Evolutionary conservation across 78 protist genomes (phyloP), one percentile per base, ranked within the genome.

Genomic region (Chrysochromulina parva): DNA sequence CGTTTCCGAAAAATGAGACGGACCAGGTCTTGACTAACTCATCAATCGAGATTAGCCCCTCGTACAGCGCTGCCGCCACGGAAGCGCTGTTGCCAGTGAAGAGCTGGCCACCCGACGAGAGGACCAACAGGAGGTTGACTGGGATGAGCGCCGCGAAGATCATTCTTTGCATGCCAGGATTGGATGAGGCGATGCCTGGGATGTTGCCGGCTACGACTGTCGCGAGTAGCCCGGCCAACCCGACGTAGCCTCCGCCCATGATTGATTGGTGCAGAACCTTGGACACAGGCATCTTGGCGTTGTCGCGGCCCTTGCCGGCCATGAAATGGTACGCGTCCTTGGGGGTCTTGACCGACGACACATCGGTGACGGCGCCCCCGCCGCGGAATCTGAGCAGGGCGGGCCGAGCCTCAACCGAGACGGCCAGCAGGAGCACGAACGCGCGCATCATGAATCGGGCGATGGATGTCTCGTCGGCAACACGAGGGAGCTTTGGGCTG

Each of bases 61-160:
- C 59, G 62, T 53, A 0, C 4, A 53, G 5, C 57, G 86, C 60
- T 0, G 62, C 20, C 50, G 86, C 20, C 24, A 78, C 86, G 13
- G n/a, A 28, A 20, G 86, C 86, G 19, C 62, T 53, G 86, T 78
- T 78, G 62, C 86, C 86, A 16, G 86, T 78, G 86, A 78, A 78
- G 62, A 78, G 60, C 86, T 78, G 52, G 10, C 62, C 86, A 3
- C 86, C 86, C 11, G 86, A 5, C 11, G n/a, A 0, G 47, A 78
- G 86, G 19, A 50, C n/a, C 62, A 78, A 20, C 48, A 78, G 1
- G 52, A 78, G 86, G 10, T 50, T 50, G 20, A 78, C 1, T 1
- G 86, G 86, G 24, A 78, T 14, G 60, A 78, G n/a, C 62, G 86
- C 60, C 22, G 52, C 86, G 17, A 78, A 11, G 24, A 78, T 9